A percentile compares a stretch with the other conserved stretches of the same genome.
Conservation (phyloP, 164 flowering plant species). For the Aristolochia contorta region DNA sequence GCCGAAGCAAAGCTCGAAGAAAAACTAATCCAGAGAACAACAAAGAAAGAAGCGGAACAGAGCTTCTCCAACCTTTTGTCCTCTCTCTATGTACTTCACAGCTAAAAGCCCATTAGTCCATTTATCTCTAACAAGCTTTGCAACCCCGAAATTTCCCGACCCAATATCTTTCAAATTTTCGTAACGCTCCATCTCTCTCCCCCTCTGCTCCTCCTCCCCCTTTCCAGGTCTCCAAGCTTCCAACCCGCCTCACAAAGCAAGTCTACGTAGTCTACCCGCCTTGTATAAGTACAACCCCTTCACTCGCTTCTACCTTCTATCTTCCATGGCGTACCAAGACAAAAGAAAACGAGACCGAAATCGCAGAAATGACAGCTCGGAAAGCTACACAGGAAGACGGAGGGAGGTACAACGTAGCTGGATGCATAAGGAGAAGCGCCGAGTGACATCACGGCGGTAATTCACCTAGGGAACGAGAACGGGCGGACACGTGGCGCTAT, state of each 20-base stretch:
- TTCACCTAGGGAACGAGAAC: neutral
- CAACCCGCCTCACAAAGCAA: neutral
- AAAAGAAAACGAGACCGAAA: too few species aligned
- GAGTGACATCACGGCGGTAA: neutral
- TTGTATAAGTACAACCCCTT: too few species aligned
- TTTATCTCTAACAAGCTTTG: slow-evolving; percentile 59
- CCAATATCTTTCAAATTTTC: slow-evolving; percentile 60
- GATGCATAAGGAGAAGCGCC: neutral
- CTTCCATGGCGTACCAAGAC: too few species aligned
- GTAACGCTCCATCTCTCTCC: slow-evolving; percentile 44
- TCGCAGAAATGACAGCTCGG: too few species aligned
- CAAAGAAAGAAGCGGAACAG: neutral
- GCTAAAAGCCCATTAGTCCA: slow-evolving; percentile 45
- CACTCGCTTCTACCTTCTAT: too few species aligned
- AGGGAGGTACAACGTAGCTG: too few species aligned
- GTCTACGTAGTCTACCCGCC: too few species aligned
- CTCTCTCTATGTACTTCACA: slow-evolving; percentile 71
- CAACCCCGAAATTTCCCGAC: slow-evolving; percentile 67
- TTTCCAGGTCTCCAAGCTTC: neutral
- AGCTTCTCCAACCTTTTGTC: slow-evolving; percentile 35
- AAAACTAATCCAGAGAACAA: neutral
- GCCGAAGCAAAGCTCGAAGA: neutral
- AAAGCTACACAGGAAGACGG: too few species aligned
- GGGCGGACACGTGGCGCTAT: neutral
- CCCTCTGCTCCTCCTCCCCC: too few species aligned